Evolutionary conservation across 768 basidiomycete species (phyloP), one percentile per base, ranked within the genome.

Genomic region (Trametes sanguinea): DNA sequence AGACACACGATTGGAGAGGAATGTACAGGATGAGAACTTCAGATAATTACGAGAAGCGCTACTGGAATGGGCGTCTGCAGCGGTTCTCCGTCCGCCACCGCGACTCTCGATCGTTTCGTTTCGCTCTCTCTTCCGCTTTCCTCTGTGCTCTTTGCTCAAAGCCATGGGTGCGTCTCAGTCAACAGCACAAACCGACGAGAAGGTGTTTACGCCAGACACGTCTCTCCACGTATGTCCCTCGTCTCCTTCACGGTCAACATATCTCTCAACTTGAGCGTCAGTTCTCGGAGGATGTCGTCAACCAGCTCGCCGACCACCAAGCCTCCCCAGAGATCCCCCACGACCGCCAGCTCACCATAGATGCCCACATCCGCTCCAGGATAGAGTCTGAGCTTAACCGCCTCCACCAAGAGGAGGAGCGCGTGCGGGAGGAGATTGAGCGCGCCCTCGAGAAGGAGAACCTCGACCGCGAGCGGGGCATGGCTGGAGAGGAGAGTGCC

Each of bases 221-320:
- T 74, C 78, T 14, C 77, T 80, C 8, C 78, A 79, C 65, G 78
- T 76, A 51, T 45, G 70, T 67, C 53, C 32, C 8, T 32, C 35
- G 2, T 39, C 29, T 9, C 22, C 27, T 27, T 37, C 43, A 37
- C 42, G 46, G 4, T 14, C n/a, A 17, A 27, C 37, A 9, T 43
- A 4, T 11, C 39, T 52, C 65, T 50, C 43, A 65, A 62, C 13
- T 37, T 11, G 35, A 27, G 47, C 43, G 54, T 17, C 67, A 95
- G 92, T 91, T 95, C 76, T 90, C 90, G n/a, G 84, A 84, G 50
- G 85, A 89, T 73, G 85, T 95, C 60, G 86, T 95, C 70, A 85
- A 89, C 77, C 85, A 88, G 60, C 87, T 95, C 64, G 80, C 86
- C 17, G 87, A 92, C 75, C 78, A 82, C 61, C 73, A 83, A 39